phyloP scores from a whole-genome alignment of 306 rosid genomes.

The Luffa aegyptiaca region DNA sequence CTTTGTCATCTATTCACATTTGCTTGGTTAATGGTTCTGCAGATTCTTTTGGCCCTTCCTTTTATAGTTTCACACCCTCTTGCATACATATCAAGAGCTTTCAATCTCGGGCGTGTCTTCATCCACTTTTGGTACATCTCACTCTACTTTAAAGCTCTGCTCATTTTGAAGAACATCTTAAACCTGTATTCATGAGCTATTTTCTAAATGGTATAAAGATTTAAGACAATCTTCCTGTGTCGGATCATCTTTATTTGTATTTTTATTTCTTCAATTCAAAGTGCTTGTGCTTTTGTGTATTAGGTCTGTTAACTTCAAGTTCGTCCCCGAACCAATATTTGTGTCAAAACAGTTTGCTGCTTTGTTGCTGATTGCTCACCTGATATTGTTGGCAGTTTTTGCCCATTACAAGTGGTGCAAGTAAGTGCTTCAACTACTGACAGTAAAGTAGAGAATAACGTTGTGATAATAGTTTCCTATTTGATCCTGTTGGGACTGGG shows the following conservation, averaged over 20 bases:
- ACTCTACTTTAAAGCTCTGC: slow-evolving; percentile 9
- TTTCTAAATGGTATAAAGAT: background rate
- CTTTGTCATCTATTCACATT: slow-evolving; percentile 20
- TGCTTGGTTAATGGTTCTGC: slow-evolving; percentile 37
- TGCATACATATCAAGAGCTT: slow-evolving; percentile 77
- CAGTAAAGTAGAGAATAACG: background rate
- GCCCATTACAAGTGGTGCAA: slow-evolving; percentile 90
- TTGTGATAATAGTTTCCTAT: background rate
- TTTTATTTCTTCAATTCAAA: background rate
- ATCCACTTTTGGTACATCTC: slow-evolving; percentile 78
- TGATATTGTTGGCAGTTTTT: slow-evolving; percentile 44
- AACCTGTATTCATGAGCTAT: slow-evolving; percentile 2
- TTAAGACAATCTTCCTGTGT: background rate
- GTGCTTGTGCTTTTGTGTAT: slow-evolving; percentile 22
- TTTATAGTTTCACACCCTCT: slow-evolving; percentile 68
- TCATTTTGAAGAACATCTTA: slow-evolving; percentile 13
- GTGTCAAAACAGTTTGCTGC: slow-evolving; percentile 71
- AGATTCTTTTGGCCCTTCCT: slow-evolving; percentile 83
- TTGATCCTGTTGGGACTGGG: background rate
- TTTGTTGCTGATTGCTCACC: slow-evolving; percentile 66
- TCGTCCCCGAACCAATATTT: slow-evolving; percentile 74
- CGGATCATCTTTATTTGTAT: background rate
- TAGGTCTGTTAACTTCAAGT: slow-evolving; percentile 97
- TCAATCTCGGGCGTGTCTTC: slow-evolving; percentile 94
- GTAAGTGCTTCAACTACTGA: slow-evolving; percentile 43